These are phyloP conservation scores for Paramecium biaurelia DNA, from an alignment of 73 alveolate genomes.

Conservation along the genomic window DNA sequence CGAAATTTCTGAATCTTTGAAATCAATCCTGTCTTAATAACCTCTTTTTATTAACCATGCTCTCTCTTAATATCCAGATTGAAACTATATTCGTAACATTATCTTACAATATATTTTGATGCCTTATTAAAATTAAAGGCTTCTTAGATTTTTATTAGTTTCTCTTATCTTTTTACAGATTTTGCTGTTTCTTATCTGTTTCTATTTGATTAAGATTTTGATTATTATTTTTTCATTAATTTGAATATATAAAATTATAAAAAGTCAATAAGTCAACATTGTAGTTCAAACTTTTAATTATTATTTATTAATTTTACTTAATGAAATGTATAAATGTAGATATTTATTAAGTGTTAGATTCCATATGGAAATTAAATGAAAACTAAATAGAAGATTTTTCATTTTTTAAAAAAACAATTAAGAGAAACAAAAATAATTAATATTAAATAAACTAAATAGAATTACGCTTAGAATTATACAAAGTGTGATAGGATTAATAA, in stretches of 20 bases:
- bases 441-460: too few relatives aligned
- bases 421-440: too few relatives aligned
- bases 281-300: not conserved
- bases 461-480: too few relatives aligned
- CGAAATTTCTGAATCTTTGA: constrained; percentile 64
- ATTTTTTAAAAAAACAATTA: not conserved
- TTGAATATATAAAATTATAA: not conserved
- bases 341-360: too few relatives aligned
- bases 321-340: not conserved
- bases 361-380: not conserved
- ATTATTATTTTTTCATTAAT: not conserved
- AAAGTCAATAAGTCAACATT: not conserved
- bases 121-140: constrained; percentile 35
- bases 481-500: not conserved
- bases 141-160: constrained; percentile 18
- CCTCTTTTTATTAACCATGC: constrained; percentile 79
- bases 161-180: constrained; percentile 29
- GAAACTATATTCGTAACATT: not conserved
- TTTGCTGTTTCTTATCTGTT: not conserved
- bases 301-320: not conserved
- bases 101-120: not conserved
- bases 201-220: not conserved
- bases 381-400: not conserved
- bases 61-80: constrained; percentile 68
- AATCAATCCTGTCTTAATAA: constrained; percentile 67